Evolutionary conservation across 495 filamentous ascomycete species (phyloP).

Genomic region (Xylaria scruposa): DNA sequence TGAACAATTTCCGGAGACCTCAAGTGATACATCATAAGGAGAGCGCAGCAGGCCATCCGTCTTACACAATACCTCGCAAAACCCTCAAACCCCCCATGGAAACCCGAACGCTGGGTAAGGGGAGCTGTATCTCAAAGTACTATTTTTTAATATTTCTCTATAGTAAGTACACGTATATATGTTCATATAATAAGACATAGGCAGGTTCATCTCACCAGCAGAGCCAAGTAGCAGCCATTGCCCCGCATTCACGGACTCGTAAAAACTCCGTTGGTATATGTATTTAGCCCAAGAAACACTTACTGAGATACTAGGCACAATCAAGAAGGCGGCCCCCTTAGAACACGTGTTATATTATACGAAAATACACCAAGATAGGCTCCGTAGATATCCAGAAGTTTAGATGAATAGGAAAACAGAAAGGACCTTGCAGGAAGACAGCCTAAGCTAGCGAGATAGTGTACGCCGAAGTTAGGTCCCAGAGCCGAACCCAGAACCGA

Average conservation of each 20-base stretch:
- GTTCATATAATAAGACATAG: not conserved
- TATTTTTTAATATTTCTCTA: not conserved
- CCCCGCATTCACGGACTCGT: not conserved
- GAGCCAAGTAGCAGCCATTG: not conserved
- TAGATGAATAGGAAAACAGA: not conserved
- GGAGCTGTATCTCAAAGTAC: not conserved
- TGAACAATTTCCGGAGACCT: not conserved
- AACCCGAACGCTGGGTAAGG: not conserved
- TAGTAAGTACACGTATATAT: too few relatives aligned
- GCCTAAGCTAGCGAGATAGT: not conserved
- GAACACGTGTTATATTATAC: not conserved
- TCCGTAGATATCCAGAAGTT: not conserved
- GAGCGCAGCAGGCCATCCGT: not conserved
- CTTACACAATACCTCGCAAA: not conserved
- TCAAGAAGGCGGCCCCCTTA: not conserved
- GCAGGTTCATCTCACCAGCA: not conserved
- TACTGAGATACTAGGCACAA: not conserved
- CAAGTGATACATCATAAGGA: not conserved
- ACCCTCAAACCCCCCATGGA: not conserved
- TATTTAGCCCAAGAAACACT: not conserved
- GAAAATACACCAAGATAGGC: not conserved
- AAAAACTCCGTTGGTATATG: not conserved
- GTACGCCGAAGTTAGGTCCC: not conserved
- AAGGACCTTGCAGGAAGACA: constrained; percentile 9
- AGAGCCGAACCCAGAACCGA: too few relatives aligned